These are phyloP conservation scores for Globisporangium splendens DNA, from an alignment of 352 stramenopile species.

Conservation along the genomic window DNA sequence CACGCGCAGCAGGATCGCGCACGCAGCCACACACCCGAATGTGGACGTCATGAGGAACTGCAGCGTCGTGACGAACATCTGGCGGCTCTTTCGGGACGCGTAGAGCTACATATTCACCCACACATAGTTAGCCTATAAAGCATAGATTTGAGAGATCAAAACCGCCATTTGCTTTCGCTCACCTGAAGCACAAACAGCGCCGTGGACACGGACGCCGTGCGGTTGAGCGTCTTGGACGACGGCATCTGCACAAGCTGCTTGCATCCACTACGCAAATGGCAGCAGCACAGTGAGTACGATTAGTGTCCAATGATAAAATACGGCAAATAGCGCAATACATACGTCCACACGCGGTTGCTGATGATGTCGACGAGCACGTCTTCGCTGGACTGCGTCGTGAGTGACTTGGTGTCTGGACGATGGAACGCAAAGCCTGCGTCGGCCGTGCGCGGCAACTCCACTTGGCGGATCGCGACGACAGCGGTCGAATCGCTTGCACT, in stretches of 20 bases:
- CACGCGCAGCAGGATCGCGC: conserved; percentile 45
- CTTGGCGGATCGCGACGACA: conserved; percentile 13
- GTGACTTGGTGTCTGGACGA: conserved; percentile 22
- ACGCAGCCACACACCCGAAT: conserved; percentile 64
- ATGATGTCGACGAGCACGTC: conserved; percentile 67
- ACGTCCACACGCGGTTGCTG: conserved; percentile 51
- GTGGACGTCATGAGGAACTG: conserved; percentile 59
- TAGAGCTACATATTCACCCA: conserved; percentile 41
- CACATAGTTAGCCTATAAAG: background rate
- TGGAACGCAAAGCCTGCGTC: conserved; percentile 74
- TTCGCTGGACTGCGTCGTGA: conserved; percentile 28
- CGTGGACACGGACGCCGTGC: conserved; percentile 65
- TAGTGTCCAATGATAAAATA: too few species aligned
- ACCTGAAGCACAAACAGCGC: conserved; percentile 69
- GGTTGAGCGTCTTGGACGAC: conserved; percentile 53
- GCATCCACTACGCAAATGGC: conserved; percentile 28
- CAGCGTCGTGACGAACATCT: conserved; percentile 48
- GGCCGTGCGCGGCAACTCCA: conserved; percentile 21
- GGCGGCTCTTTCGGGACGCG: conserved; percentile 56
- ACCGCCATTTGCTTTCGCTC: background rate
- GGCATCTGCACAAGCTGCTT: conserved; percentile 60
- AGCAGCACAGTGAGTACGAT: background rate
- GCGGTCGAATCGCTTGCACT: conserved; percentile 1
- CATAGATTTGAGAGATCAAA: background rate
- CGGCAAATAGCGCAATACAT: conserved; percentile 5